A percentile compares a stretch with the other conserved stretches of the same genome.
Conservation (phyloP, 2,329 filamentous ascomycete species). For the Pseudopithomyces maydicus region DNA sequence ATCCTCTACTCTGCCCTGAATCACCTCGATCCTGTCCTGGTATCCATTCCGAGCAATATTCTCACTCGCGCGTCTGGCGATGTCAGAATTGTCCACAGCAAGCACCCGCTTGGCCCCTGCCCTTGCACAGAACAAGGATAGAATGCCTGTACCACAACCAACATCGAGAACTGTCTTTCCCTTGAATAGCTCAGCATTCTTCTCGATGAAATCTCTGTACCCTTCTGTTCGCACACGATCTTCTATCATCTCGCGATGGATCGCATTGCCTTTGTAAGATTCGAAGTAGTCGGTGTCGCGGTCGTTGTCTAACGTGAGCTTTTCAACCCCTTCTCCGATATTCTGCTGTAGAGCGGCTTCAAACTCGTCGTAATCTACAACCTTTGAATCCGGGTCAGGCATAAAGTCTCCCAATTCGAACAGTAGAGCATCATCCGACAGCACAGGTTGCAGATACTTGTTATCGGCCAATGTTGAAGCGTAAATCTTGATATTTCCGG, state of each 20-base stretch:
- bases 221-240: constrained; percentile 86
- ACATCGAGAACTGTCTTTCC: constrained; percentile 90
- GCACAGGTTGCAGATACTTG: constrained; percentile 77
- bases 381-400: constrained; percentile 32
- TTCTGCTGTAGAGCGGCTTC: constrained; percentile 50
- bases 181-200: constrained; percentile 84
- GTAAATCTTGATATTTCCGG: constrained; percentile 60
- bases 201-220: constrained; percentile 94
- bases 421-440: constrained; percentile 88
- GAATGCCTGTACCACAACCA: constrained; percentile 79
- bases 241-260: constrained; percentile 96
- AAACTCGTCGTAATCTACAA: constrained; percentile 39
- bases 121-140: constrained; percentile 93
- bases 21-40: constrained; percentile 73
- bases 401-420: constrained; percentile 82
- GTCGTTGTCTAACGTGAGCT: constrained; percentile 43
- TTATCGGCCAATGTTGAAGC: constrained; percentile 73
- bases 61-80: constrained; percentile 83
- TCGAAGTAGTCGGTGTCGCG: constrained; percentile 67
- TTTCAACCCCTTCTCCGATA: constrained; percentile 35
- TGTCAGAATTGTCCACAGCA: constrained; percentile 89
- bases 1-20: constrained; percentile 88
- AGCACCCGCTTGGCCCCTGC: constrained; percentile 86
- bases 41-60: constrained; percentile 84
- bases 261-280: constrained; percentile 70